These are phyloP conservation scores for Teratosphaeria pseudoeucalypti DNA, from an alignment of 2,329 filamentous ascomycete genomes.

Conservation along the genomic window DNA sequence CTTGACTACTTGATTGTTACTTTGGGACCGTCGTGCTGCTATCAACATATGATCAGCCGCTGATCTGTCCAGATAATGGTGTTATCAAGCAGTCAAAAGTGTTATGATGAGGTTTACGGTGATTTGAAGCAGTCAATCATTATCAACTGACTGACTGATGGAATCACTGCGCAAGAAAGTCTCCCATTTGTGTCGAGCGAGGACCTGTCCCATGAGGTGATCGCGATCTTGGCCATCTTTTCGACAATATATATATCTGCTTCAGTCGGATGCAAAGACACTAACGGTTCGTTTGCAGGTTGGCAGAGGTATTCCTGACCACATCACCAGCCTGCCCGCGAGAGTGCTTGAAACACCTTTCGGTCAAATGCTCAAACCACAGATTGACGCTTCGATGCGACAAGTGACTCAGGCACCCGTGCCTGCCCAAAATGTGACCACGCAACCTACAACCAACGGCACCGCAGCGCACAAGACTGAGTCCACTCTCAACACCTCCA, in stretches of 20 bases:
- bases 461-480: neutral
- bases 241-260: neutral
- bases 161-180: too few species aligned
- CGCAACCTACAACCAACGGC: constrained; percentile 3
- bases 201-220: too few species aligned
- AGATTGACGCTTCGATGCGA: constrained; percentile 56
- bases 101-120: too few species aligned
- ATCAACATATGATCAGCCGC: too few species aligned
- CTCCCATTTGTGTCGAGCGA: too few species aligned
- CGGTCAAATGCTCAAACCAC: constrained; percentile 75
- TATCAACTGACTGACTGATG: too few species aligned
- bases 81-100: too few species aligned
- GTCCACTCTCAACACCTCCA: neutral
- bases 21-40: too few species aligned
- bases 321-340: constrained; percentile 77
- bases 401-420: constrained; percentile 51
- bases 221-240: neutral
- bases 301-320: constrained; percentile 75
- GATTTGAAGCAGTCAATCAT: too few species aligned
- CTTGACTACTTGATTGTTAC: too few species aligned
- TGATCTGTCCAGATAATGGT: too few species aligned
- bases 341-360: constrained; percentile 78
- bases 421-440: constrained; percentile 23
- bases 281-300: constrained; percentile 30
- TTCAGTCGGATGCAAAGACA: neutral